Conservation (phyloP, 345 rosid species). For the Eucalyptus pauciflora region DNA sequence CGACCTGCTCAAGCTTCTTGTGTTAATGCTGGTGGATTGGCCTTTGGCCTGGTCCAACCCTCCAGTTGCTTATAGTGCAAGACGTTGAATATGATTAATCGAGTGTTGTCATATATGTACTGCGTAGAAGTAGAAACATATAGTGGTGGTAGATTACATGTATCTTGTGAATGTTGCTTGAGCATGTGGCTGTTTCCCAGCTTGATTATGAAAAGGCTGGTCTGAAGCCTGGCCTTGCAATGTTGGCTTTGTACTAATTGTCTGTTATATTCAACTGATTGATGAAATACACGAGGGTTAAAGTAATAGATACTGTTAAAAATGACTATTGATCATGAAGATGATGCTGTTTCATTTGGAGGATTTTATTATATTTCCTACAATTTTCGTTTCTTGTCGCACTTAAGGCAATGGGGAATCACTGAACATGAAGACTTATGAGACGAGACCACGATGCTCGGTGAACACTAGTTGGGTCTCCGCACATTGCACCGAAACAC, state of each 20-base stretch:
- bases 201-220: background rate
- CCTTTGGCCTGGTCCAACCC: slow-evolving; percentile 30
- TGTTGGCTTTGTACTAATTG: background rate
- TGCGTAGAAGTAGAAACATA: background rate
- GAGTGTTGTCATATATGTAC: background rate
- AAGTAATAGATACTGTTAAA: background rate
- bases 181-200: background rate
- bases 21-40: slow-evolving; percentile 32
- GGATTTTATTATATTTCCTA: background rate
- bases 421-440: background rate
- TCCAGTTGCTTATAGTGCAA: slow-evolving; percentile 14
- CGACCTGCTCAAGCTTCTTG: slow-evolving; percentile 41
- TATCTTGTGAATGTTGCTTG: background rate
- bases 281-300: background rate
- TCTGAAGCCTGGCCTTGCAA: background rate
- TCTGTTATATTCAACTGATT: background rate
- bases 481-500: background rate
- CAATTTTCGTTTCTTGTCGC: background rate
- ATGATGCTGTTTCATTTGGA: no score
- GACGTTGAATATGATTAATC: background rate
- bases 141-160: background rate
- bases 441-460: background rate
- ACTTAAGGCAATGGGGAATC: background rate
- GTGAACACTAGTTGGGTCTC: background rate
- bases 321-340: background rate